Conservation (phyloP, 768 basidiomycete species). For the Suillus fuscotomentosus region DNA sequence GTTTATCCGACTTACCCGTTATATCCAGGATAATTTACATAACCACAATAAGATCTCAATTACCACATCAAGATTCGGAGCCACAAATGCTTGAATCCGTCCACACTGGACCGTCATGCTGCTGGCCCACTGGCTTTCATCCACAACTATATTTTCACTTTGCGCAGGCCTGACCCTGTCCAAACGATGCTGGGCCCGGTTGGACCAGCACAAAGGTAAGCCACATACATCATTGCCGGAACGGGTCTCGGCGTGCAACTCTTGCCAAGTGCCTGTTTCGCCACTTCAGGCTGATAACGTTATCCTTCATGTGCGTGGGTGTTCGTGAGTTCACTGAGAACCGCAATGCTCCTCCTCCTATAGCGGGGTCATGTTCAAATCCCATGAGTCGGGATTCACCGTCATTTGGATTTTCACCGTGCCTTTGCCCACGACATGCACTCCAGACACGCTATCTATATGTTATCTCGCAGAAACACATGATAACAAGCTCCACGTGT, state of each 20-base stretch:
- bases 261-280: background rate
- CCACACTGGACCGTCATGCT: no score
- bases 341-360: background rate
- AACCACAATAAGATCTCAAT: constrained; percentile 24
- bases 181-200: background rate
- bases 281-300: background rate
- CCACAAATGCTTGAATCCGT: background rate
- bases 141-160: background rate
- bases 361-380: background rate
- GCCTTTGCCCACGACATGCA: background rate
- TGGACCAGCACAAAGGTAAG: background rate
- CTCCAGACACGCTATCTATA: background rate
- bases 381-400: background rate
- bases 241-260: background rate
- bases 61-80: background rate
- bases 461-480: background rate
- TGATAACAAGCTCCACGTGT: background rate
- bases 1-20: constrained; percentile 15
- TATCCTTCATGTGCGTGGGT: background rate
- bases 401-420: background rate
- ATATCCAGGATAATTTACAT: constrained; percentile 13
- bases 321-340: background rate
- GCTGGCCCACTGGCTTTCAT: background rate
- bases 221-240: background rate
- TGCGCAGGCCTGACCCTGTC: background rate